These are phyloP conservation scores for Camellia lanceoleosa DNA, from an alignment of 148 eudicot species.

Conservation along the genomic window DNA sequence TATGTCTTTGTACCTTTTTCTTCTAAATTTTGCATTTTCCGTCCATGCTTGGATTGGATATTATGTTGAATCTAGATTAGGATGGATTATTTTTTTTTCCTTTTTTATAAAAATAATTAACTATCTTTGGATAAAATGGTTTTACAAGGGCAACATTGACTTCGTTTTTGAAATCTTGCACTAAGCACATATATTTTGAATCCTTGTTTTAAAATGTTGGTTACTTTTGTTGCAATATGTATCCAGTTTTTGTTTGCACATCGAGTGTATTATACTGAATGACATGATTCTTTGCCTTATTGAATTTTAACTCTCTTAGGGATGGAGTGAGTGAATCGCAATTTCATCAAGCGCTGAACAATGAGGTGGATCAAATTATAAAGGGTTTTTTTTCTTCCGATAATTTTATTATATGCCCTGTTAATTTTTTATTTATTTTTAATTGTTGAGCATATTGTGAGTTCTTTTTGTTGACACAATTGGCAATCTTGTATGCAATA, in stretches of 20 bases:
- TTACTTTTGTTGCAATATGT: not conserved
- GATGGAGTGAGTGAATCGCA: slow-evolving; percentile 92
- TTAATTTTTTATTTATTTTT: not conserved
- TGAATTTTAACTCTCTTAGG: slow-evolving; percentile 36
- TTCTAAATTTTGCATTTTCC: not conserved
- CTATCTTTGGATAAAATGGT: not conserved
- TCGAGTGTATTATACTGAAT: slow-evolving; percentile 6
- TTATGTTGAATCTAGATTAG: not conserved
- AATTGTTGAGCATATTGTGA: not conserved
- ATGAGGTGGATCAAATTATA: slow-evolving; percentile 83
- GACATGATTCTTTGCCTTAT: not conserved
- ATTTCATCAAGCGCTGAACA: slow-evolving; percentile 67
- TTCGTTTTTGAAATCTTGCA: not conserved
- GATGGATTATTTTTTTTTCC: not conserved
- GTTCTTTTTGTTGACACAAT: not conserved
- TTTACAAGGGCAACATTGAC: not conserved
- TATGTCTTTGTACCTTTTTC: not conserved
- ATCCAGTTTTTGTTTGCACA: not conserved
- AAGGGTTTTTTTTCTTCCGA: slow-evolving; percentile 56
- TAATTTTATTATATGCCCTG: slow-evolving; percentile 3
- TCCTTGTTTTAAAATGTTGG: not conserved
- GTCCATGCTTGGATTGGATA: not conserved
- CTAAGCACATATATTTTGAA: not conserved
- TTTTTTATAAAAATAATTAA: not conserved
- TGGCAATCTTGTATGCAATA: not conserved